Percentiles rank a stretch among this genome's conserved stretches.
Conservation (phyloP, 768 basidiomycete species). For the Dendrothele bispora region DNA sequence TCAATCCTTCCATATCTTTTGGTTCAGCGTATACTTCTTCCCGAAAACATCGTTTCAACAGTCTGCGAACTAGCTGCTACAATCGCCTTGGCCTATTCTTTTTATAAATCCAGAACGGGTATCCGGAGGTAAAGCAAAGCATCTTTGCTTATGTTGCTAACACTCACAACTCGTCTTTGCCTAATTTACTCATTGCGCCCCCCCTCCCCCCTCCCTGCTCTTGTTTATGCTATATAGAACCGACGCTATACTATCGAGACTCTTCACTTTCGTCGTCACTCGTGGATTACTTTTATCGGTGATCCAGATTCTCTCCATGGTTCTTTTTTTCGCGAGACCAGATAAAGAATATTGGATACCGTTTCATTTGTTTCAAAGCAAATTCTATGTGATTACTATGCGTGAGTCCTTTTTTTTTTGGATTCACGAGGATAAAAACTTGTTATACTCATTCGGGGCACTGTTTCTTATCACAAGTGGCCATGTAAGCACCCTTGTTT, state of each 20-base stretch:
- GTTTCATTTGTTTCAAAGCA: constrained; percentile 6
- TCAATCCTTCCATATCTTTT: background rate
- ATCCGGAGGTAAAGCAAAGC: background rate
- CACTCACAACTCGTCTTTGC: background rate
- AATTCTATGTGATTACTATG: constrained; percentile 6
- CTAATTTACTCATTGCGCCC: background rate
- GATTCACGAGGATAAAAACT: too few relatives aligned
- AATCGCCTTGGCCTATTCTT: constrained; percentile 1
- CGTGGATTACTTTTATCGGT: constrained; percentile 2
- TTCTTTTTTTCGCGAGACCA: constrained; percentile 1
- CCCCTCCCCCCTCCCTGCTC: too few relatives aligned
- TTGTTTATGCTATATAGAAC: background rate
- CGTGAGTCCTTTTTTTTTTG: too few relatives aligned
- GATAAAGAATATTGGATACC: constrained; percentile 1
- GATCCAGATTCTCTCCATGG: constrained; percentile 1
- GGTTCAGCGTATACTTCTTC: background rate
- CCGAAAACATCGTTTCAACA: constrained; percentile 1
- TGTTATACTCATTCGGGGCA: too few relatives aligned
- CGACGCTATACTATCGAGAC: background rate
- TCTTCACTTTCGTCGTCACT: background rate
- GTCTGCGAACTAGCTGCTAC: constrained; percentile 1
- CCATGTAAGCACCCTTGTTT: too few relatives aligned
- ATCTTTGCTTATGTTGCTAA: background rate
- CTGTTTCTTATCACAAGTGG: too few relatives aligned
- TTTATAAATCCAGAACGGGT: background rate